Percentiles rank a stretch among this genome's conserved stretches.
Conservation (phyloP, 805 yeast genomes). For the Zygosaccharomyces rouxii region DNA sequence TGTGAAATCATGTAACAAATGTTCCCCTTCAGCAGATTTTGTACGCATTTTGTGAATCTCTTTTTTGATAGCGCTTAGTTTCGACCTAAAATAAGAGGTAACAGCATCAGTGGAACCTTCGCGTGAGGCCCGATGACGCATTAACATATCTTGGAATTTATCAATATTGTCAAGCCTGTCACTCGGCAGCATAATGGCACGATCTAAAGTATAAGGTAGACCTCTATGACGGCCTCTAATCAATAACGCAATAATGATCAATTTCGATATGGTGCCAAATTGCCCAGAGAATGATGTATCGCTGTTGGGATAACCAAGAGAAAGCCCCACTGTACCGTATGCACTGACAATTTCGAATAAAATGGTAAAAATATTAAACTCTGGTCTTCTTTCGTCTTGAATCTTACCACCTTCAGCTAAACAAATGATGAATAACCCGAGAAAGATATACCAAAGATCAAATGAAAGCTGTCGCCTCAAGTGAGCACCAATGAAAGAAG, state of each 20-base stretch:
- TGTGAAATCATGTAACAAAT: conserved; percentile 5
- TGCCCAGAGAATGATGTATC: conserved; percentile 69
- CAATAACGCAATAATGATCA: conserved; percentile 84
- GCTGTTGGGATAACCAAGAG: conserved; percentile 72
- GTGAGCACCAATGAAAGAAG: conserved; percentile 77
- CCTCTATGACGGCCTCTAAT: conserved; percentile 96
- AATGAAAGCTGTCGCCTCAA: conserved; percentile 86
- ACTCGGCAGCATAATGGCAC: conserved; percentile 86
- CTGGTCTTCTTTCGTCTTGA: conserved; percentile 38
- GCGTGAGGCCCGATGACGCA: conserved; percentile 14
- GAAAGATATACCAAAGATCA: conserved; percentile 88
- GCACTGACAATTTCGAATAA: conserved; percentile 91
- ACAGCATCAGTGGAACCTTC: conserved; percentile 25
- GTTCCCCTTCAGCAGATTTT: conserved; percentile 6
- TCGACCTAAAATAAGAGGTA: conserved; percentile 26
- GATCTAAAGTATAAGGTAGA: conserved; percentile 84
- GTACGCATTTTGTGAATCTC: conserved; percentile 5
- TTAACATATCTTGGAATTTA: conserved; percentile 43
- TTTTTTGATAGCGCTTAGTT: conserved; percentile 8
- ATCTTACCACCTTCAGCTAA: conserved; percentile 75
- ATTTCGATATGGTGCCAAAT: conserved; percentile 68
- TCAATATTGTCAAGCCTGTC: conserved; percentile 61
- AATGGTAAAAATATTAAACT: conserved; percentile 64
- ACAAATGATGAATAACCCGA: conserved; percentile 82
- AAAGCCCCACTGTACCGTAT: conserved; percentile 93